Base-by-base conservation (phyloP, 345 rosid species). In the Dovyalis caffra region DNA sequence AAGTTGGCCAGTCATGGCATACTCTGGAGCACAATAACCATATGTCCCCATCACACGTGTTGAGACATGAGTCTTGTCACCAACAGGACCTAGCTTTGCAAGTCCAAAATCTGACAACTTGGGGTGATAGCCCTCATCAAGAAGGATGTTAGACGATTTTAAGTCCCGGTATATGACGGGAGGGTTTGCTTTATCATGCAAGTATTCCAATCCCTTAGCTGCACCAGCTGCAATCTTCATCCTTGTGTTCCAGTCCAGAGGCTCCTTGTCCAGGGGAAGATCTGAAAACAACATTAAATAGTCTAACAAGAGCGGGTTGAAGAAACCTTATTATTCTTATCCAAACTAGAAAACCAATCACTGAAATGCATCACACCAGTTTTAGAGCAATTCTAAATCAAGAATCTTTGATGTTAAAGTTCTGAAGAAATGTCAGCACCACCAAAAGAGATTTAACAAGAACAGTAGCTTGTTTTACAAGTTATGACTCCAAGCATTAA, bases 11-110 rank as follows among this genome's bases (percentile, higher is more conserved):
- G 99, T 95, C 99, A 95, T 95, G 31, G 99, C 99, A 74, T 95
- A 95, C 76, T 95, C 99, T 0, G 99, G 99, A 37, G 99, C 99
- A 87, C 99, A 95, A 72, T 95, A 95, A 76, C 98, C 99, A 56
- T 95, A 91, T n/a, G 99, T 95, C 9, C 99, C 99, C 99, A 95
- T 95, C 70, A 95, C 99, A 72, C 99, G 94, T 7, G 99, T 95
- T 10, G 98, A 95, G 79, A 95, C 99, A 53, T 95, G 99, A 68
- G 99, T 93, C 80, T 95, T 91, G 78, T 95, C 99, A 25, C 99
- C 99, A 49, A 95, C 99, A 43, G 99, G 99, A 14, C 99, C 99
- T 53, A 95, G 79, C 78, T 93, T 95, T 40, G 99, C 99, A 66
- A 95, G 90, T 66, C 99, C 99, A 3, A 95, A 95, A 84, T 95